Conservation (phyloP, 1,139 yeast genomes). For the Hansenula sp. region DNA sequence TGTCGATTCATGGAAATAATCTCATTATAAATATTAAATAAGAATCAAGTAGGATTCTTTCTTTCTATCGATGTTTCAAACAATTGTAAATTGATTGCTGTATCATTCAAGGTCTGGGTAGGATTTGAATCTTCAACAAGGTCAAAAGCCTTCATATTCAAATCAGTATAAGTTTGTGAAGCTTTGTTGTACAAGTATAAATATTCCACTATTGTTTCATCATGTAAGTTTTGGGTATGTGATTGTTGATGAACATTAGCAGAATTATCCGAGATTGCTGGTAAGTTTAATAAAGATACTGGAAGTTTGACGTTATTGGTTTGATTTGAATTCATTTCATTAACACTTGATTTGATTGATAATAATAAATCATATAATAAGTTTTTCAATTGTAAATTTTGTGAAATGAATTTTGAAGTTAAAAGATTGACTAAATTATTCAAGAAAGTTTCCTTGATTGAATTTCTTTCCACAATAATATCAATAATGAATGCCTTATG, state of each 20-base stretch:
- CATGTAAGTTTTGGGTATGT: slow-evolving; percentile 16
- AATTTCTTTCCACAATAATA: slow-evolving; percentile 22
- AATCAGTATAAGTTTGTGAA: slow-evolving; percentile 29
- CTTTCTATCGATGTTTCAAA: slow-evolving; percentile 73
- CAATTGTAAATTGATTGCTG: slow-evolving; percentile 64
- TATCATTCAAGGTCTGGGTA: slow-evolving; percentile 51
- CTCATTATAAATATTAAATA: no score
- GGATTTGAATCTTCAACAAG: slow-evolving; percentile 65
- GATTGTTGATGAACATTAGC: background rate
- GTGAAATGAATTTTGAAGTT: slow-evolving; percentile 37
- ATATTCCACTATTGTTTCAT: slow-evolving; percentile 21
- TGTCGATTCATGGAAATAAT: no score
- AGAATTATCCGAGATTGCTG: slow-evolving; percentile 15
- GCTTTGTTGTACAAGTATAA: slow-evolving; percentile 31
- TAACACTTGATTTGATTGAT: slow-evolving; percentile 42
- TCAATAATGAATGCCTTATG: slow-evolving; percentile 43
- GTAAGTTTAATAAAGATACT: slow-evolving; percentile 19
- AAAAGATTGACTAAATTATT: slow-evolving; percentile 44
- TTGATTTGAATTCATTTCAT: slow-evolving; percentile 18
- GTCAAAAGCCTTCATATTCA: slow-evolving; percentile 50
- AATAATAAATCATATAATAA: slow-evolving; percentile 60
- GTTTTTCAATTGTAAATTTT: slow-evolving; percentile 39
- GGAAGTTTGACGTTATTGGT: slow-evolving; percentile 17
- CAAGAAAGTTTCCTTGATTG: slow-evolving; percentile 27
- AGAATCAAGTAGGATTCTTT: slow-evolving; percentile 53